Base-by-base conservation (phyloP, 2,329 filamentous ascomycete species). In the Ploettnerulaceae sp. region DNA sequence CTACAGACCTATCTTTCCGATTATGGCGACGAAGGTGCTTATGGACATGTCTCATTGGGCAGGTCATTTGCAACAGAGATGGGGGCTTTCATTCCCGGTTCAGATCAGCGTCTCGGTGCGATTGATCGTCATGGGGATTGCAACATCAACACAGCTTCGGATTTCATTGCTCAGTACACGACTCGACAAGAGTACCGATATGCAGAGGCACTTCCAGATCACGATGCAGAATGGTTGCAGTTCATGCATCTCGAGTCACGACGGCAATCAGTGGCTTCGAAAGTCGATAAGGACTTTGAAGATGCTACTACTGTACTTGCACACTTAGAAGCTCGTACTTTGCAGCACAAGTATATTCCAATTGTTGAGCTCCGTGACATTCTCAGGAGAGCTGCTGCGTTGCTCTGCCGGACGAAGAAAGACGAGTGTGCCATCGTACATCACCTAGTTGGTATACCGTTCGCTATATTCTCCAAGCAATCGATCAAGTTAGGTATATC, bases 141-240 rank as follows among this genome's bases (percentile, higher is more conserved):
- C 44, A 80, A 80, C 52, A 84, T 96, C 64, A 95, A 97, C 64
- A 89, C 90, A 8, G 89, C 88, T 0, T 97, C 93, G 2, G 91
- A 97, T 64, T 95, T 98, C 59, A 81, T 98, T 62, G 89, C 93
- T 1, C 91, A 98, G 62, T 98, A 98, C 64, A 97, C 91, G 3
- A 94, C 89, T 20, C 85, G 93, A 28, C 94, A 98, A 64, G 90
- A 95, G 62, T 98, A 98, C 66, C 82, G 90, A 47, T 91, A 91
- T 61, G 81, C 89, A 8, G 89, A 95, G 63, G 77, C 81, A 2
- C 70, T 86, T 28, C 80, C 83, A 1, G 82, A 85, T 48, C 79
- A 82, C 51, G 81, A 83, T 49, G 73, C 76, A 49, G 81, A 85
- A 61, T 77, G 84, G 70, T 68, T 84, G 40, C 75, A 73, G 35